Percentiles rank a stretch among this genome's conserved stretches.
Evolutionary conservation across 108 stramenopile species (phyloP).

Genomic region (Cyclostephanos tholiformis): DNA sequence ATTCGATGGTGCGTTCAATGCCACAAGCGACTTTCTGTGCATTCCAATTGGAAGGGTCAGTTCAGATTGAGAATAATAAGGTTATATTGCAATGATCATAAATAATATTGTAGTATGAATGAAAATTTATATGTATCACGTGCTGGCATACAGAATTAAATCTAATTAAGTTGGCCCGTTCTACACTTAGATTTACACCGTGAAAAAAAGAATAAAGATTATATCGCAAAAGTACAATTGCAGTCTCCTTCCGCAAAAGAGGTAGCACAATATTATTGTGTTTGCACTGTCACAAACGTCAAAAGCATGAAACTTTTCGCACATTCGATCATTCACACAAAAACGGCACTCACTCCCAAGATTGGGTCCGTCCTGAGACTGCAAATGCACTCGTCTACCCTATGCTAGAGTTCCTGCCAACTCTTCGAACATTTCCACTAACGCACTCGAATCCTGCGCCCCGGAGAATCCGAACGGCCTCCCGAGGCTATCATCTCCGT

Average conservation of each 20-base stretch:
- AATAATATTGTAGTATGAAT: no score
- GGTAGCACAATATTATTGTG: background rate
- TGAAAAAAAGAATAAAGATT: no score
- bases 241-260: background rate
- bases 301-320: background rate
- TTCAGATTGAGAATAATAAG: no score
- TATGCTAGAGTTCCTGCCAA: slow-evolving; percentile 36
- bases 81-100: no score
- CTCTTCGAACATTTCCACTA: slow-evolving; percentile 63
- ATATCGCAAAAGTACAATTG: no score
- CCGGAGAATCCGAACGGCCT: slow-evolving; percentile 69
- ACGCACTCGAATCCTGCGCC: slow-evolving; percentile 59
- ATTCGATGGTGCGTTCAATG: no score
- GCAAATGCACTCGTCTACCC: background rate
- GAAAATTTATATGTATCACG: no score
- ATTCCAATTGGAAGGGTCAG: no score
- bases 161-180: no score
- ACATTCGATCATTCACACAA: slow-evolving; percentile 15
- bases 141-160: no score
- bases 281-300: background rate
- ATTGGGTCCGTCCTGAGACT: background rate
- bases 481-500: slow-evolving; percentile 15
- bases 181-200: no score
- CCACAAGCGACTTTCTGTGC: no score
- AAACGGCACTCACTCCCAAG: background rate